Percentiles rank a stretch among this genome's conserved stretches.
Conservation (phyloP, 108 stramenopile genomes). For the Stephanodiscus minutulus region DNA sequence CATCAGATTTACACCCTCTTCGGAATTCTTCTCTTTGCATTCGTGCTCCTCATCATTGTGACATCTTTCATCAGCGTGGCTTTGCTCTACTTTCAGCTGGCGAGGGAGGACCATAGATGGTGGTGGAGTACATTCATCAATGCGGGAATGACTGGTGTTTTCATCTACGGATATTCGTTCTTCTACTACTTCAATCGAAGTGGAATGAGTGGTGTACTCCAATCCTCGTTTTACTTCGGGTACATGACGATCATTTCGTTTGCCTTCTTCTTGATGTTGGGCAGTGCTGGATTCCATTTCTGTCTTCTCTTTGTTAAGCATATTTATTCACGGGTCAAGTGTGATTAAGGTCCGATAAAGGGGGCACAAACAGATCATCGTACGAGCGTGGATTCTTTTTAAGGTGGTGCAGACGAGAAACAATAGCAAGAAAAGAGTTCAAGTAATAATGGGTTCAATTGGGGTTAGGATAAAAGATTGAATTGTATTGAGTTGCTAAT, state of each 20-base stretch:
- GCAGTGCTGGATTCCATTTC: constrained; percentile 91
- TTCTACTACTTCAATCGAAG: constrained; percentile 95
- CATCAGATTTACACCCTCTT: constrained; percentile 99
- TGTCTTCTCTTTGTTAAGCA: constrained; percentile 92
- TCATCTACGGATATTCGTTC: constrained; percentile 95
- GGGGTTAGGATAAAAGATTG: too few species aligned
- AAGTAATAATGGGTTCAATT: too few species aligned
- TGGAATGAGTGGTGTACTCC: constrained; percentile 93
- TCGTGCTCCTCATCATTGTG: constrained; percentile 91
- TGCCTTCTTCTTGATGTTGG: constrained; percentile 97
- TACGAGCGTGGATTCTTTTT: too few species aligned
- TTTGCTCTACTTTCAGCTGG: constrained; percentile 97
- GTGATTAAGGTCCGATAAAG: constrained; percentile 69
- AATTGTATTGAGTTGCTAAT: too few species aligned
- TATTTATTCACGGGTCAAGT: constrained; percentile 95
- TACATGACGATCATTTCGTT: constrained; percentile 96
- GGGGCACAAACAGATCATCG: background rate
- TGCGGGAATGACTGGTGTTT: constrained; percentile 95
- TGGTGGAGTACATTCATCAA: constrained; percentile 97
- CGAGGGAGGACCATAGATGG: constrained; percentile 97
- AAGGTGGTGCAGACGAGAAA: background rate
- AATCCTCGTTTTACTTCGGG: constrained; percentile 96
- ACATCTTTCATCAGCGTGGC: constrained; percentile 94
- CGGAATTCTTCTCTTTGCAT: constrained; percentile 95
- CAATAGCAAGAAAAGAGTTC: too few species aligned